Evolutionary conservation across 805 yeast species (phyloP), one percentile per base, ranked within the genome.

Genomic region (Wickerhamiella galacta): DNA sequence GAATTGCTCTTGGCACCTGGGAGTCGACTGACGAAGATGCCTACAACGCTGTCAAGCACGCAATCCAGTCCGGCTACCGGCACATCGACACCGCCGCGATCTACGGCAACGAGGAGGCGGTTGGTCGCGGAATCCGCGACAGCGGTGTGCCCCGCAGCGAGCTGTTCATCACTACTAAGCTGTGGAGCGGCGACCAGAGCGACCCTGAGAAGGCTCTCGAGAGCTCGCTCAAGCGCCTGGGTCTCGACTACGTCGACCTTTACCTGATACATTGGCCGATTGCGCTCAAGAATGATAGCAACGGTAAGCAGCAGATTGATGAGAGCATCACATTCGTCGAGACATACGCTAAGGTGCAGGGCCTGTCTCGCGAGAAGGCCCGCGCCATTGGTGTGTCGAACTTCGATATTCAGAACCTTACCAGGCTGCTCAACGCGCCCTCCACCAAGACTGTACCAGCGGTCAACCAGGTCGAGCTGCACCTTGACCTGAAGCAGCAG

Each of bases 51-150:
- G 75, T 75, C 10, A 61, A 60, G 41, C 60, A 65, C 27, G 87
- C 85, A 10, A 57, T 75, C 38, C 61, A 69, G 47, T 58, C 61
- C 6, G 85, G 85, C 8, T 73, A 74, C 52, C 64, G 74, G 39
- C 81, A 73, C 49, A 72, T 78, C 43, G 92, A 78, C 51, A 70
- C 83, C 7, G 90, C 90, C 3, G 68, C 69, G 49, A 61, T 64
- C 38, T 79, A 79, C 51, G 67, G 67, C 2, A 75, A 74, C 48
- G 93, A 80, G 52, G 60, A 53, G 12, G 72, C 66, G 41, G 75
- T 75, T 10, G 83, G 92, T 20, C 59, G 62, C 33, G 58, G 58
- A 24, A 66, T 75, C 33, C 40, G 46, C 12, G 62, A 57, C 31
- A 43, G 58, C 16, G 63, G 54, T 21, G 43, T 58, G 20, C 50